phyloP scores from a whole-genome alignment of 805 yeast genomes.

The Jamesozyma jinghongensis region DNA sequence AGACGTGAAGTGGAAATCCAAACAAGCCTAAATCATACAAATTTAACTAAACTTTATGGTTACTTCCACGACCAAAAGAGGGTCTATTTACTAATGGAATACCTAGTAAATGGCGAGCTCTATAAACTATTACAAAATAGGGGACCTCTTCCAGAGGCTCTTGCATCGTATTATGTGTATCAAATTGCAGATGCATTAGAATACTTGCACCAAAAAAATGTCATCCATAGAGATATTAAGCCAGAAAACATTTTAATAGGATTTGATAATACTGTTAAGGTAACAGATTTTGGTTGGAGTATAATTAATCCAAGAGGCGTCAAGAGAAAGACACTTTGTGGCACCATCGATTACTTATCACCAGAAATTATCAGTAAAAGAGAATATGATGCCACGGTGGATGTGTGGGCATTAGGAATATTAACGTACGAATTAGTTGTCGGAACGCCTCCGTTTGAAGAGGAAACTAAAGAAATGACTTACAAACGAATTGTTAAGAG shows the following conservation, averaged over 20 bases:
- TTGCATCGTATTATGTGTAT: conserved; percentile 68
- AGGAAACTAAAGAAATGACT: conserved; percentile 64
- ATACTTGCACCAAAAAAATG: conserved; percentile 68
- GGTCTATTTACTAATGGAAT: conserved; percentile 79
- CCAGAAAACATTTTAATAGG: conserved; percentile 87
- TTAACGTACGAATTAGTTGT: conserved; percentile 76
- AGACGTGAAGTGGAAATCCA: conserved; percentile 90
- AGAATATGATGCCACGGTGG: conserved; percentile 71
- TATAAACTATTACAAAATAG: conserved; percentile 61
- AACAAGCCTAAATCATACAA: conserved; percentile 64
- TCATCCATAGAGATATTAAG: conserved; percentile 87
- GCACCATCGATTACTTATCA: conserved; percentile 87
- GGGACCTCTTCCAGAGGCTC: conserved; percentile 60
- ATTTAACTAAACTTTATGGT: conserved; percentile 72
- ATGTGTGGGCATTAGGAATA: conserved; percentile 89
- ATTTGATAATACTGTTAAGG: conserved; percentile 63
- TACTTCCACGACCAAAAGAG: conserved; percentile 74
- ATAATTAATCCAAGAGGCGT: conserved; percentile 50
- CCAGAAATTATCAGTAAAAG: conserved; percentile 89
- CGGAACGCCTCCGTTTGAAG: conserved; percentile 91
- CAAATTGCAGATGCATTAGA: conserved; percentile 77
- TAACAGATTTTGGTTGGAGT: conserved; percentile 96
- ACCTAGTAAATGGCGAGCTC: conserved; percentile 77
- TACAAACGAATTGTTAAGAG: conserved; percentile 71
- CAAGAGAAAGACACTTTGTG: conserved; percentile 77